Evolutionary conservation across 768 basidiomycete genomes (phyloP), one percentile per base, ranked within the genome.

Genomic region (Calocybe cyanea): DNA sequence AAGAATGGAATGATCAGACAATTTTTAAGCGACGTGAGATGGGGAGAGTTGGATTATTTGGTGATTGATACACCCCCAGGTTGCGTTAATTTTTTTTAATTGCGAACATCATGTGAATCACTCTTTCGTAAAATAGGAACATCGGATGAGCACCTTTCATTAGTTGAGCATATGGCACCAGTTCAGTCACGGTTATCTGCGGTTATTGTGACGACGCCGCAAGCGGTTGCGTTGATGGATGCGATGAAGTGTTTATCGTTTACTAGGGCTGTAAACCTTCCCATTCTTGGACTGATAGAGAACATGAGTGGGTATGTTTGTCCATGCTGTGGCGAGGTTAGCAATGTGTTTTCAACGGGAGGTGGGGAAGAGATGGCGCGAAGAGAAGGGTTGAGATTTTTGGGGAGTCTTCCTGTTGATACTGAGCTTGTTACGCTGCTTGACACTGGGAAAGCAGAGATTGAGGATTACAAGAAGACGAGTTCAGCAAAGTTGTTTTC

Each of bases 241-340:
- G 90, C 87, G 38, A 84, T 92, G 73, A 98, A 98, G 68, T 96
- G 92, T 55, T 77, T 98, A 48, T 94, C 93, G 32, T 99, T 99
- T 68, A 90, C 94, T 11, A 87, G 87, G 14, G 80, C 90, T 7
- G 87, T 93, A 53, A 77, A 80, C 41, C 71, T 98, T 10, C 92
- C 87, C 11, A 84, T 99, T 28, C 69, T 95, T 45, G 96, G 96
- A 7, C 64, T 99, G 40, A 83, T 99, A 56, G 96, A 98, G 63
- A 99, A 98, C 68, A 98, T 98, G 96, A 89, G 91, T 53, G 96
- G 96, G 40, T 98, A 96, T 67, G 88, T 87, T 15, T 98, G 95
- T 60, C 96, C 96, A 36, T 96, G 94, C 61, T 98, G 96, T 62
- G 91, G 91, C 13, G 94, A 97, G 64, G 72, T 97, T 55, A 91